Conservation (phyloP, 257 asterid species). For the Catharanthus roseus region DNA sequence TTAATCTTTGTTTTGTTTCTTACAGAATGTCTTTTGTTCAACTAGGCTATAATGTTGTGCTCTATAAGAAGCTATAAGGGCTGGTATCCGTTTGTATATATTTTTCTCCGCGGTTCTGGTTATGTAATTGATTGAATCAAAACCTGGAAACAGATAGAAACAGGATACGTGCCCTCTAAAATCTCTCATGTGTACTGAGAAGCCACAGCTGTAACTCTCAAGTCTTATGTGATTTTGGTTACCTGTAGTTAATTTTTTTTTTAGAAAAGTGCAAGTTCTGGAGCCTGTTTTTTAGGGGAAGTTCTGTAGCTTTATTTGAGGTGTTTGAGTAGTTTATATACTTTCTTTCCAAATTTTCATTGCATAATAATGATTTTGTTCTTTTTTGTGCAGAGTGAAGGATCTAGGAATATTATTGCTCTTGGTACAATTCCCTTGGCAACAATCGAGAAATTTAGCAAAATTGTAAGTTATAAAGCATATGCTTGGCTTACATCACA, state of each 20-base stretch:
- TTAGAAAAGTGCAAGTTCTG: background rate
- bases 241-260: too few relatives aligned
- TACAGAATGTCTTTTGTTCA: background rate
- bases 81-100: background rate
- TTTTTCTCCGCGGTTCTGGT: background rate
- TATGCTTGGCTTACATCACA: background rate
- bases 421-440: constrained; percentile 93
- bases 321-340: background rate
- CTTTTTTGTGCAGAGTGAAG: constrained; percentile 65
- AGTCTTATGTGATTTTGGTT: background rate
- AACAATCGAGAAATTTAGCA: constrained; percentile 84
- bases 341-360: background rate
- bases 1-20: background rate
- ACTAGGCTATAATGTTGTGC: background rate
- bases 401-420: constrained; percentile 66
- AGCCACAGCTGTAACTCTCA: background rate
- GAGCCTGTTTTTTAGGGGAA: background rate
- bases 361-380: background rate
- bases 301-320: background rate
- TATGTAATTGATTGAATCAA: background rate
- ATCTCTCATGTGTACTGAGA: background rate
- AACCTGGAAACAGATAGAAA: background rate
- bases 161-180: background rate
- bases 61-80: background rate
- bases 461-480: constrained; percentile 51